Percentiles rank a stretch among this genome's conserved stretches.
Conservation (phyloP, 2,329 filamentous ascomycete species). For the Fusarium proliferatum region DNA sequence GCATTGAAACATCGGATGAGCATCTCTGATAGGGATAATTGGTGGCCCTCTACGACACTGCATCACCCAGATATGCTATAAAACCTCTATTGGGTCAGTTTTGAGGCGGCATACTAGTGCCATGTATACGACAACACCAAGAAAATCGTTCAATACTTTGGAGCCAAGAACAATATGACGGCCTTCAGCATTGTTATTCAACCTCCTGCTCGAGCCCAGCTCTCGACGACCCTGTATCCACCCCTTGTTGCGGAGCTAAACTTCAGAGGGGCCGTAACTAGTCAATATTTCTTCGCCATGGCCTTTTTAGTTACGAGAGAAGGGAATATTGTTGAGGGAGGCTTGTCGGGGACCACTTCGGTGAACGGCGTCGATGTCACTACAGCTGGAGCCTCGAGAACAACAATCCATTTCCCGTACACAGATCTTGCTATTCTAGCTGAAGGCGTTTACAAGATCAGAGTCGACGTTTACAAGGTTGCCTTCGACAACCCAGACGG, state of each 20-base stretch:
- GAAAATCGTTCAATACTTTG: background rate
- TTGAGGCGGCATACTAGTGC: conserved; percentile 16
- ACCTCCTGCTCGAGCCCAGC: conserved; percentile 37
- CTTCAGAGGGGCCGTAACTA: background rate
- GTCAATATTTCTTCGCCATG: conserved; percentile 45
- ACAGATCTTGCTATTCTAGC: conserved; percentile 37
- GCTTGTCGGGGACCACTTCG: conserved; percentile 32
- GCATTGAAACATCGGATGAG: background rate
- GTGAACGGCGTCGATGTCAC: conserved; percentile 31
- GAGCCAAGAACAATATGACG: conserved; percentile 18
- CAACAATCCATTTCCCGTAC: conserved; percentile 43
- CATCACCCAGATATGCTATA: conserved; percentile 14
- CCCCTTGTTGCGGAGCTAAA: conserved; percentile 37
- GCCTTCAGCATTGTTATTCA: conserved; percentile 38
- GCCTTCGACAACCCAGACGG: conserved; percentile 14
- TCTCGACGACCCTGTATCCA: conserved; percentile 36
- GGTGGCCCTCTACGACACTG: conserved; percentile 2
- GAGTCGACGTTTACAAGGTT: conserved; percentile 46
- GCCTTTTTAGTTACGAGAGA: conserved; percentile 35
- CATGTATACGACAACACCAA: background rate
- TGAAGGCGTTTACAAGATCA: conserved; percentile 43
- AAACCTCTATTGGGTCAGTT: background rate
- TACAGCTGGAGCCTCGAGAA: conserved; percentile 1
- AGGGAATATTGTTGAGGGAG: conserved; percentile 32
- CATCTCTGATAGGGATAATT: background rate